Base-by-base conservation (phyloP, 495 filamentous ascomycete species). In the Penicillium subrubescens region DNA sequence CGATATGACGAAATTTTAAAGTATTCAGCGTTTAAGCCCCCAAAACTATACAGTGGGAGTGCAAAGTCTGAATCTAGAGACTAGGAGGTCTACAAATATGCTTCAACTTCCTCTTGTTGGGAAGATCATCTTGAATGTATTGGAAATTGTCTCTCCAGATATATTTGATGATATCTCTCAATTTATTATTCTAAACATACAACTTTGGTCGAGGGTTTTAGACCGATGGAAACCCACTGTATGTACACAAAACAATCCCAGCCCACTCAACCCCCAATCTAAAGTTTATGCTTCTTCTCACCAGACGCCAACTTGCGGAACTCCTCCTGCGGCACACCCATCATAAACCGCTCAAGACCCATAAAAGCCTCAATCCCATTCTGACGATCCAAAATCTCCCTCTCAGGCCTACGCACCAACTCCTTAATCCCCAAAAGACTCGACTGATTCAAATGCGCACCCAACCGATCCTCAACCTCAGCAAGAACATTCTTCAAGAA, bases 231-330 rank as follows among this genome's bases (percentile, higher is more conserved):
- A n/a, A 17, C 15, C 39, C 15, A 43, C 39, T 17, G 3, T 14
- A 41, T 41, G 37, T 41, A 29, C 43, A 58, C 10, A 39, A 2
- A 17, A 56, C 17, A 23, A 39, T 12, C 15, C 15, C 0, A 1
- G n/a, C 31, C 23, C 21, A 12, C 19, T 29, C 8, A 12, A 27
- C 21, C 15, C 14, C 25, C 34, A 23, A 14, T 46, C 74, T 71
- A 97, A 72, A 98, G 79, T 81, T 99, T 99, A 84, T 99, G 95
- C 76, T 82, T 89, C 81, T 89, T 90, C 81, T 87, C 83, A 50
- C 88, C 88, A 66, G 77, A 80, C 15, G 85, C 86, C 69, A 89
- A 78, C 75, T 81, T 86, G 72, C 81, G 71, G 72, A 99, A 97
- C 82, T 97, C 91, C 75, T 87, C 83, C 82, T 97, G 92, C 44